Conservation (phyloP, 2,329 filamentous ascomycete species). For the Ceratocystis cacaofunesta region DNA sequence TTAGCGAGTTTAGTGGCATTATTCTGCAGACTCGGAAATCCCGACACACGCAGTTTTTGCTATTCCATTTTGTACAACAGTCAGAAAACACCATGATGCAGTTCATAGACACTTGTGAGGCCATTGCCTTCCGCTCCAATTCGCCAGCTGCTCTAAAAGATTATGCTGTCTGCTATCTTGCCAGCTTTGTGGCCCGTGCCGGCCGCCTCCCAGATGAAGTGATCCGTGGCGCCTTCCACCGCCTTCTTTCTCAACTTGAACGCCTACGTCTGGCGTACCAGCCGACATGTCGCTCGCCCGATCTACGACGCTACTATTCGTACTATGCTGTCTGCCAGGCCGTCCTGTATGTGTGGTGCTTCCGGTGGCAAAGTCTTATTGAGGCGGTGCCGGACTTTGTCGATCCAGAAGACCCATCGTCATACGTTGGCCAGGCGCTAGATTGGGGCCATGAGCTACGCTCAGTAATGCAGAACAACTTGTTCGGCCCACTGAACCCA, state of each 20-base stretch:
- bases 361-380: conserved; percentile 87
- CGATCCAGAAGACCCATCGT: conserved; percentile 46
- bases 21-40: conserved; percentile 85
- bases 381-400: conserved; percentile 43
- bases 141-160: conserved; percentile 62
- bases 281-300: conserved; percentile 61
- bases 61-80: conserved; percentile 87
- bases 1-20: conserved; percentile 73
- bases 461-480: conserved; percentile 58
- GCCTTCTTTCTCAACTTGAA: conserved; percentile 65
- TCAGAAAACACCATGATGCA: conserved; percentile 62
- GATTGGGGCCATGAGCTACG: conserved; percentile 63
- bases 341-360: conserved; percentile 89
- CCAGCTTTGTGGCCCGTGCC: conserved; percentile 84
- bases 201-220: conserved; percentile 61
- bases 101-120: conserved; percentile 33
- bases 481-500: conserved; percentile 82
- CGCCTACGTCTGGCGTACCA: conserved; percentile 60
- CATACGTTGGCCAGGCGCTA: conserved; percentile 55
- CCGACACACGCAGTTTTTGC: conserved; percentile 83
- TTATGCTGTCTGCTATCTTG: conserved; percentile 78
- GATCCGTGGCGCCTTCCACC: conserved; percentile 68
- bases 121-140: conserved; percentile 37
- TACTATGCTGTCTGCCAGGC: conserved; percentile 87
- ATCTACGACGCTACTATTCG: conserved; percentile 65